Percentiles rank a stretch among this genome's conserved stretches.
Conservation (phyloP, 2,329 filamentous ascomycete species). For the Chrysoporthe cubensis region DNA sequence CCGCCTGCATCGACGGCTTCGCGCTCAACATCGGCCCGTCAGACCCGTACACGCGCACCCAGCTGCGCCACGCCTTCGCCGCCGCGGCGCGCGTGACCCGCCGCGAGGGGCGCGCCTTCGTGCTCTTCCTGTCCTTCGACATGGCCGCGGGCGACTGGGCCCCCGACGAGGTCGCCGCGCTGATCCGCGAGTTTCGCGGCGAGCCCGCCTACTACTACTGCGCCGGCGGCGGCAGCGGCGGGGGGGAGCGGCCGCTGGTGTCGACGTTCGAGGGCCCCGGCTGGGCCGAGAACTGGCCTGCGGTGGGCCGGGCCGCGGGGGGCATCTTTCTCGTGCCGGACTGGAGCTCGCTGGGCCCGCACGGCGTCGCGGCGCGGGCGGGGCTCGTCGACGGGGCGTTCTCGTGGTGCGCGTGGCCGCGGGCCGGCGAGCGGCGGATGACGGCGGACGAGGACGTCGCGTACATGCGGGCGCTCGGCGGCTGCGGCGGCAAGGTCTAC, state of each 20-base stretch:
- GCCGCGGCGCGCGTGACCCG: slow-evolving; percentile 31
- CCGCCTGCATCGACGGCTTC: slow-evolving; percentile 46
- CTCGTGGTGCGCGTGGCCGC: slow-evolving; percentile 55
- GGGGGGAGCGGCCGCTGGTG: slow-evolving; percentile 47
- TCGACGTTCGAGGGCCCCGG: slow-evolving; percentile 55
- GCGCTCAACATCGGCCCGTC: slow-evolving; percentile 45
- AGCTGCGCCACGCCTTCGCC: slow-evolving; percentile 40
- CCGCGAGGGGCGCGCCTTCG: slow-evolving; percentile 36
- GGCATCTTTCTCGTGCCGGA: slow-evolving; percentile 50
- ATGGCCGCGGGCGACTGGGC: slow-evolving; percentile 37
- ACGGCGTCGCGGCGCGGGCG: slow-evolving; percentile 21
- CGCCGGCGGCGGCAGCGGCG: slow-evolving; percentile 38
- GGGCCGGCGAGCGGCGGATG: slow-evolving; percentile 43
- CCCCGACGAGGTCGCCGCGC: slow-evolving; percentile 34
- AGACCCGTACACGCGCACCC: slow-evolving; percentile 39
- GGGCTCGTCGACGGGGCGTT: slow-evolving; percentile 33
- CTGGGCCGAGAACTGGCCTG: slow-evolving; percentile 47
- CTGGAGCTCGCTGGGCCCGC: slow-evolving; percentile 49
- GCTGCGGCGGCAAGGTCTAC: slow-evolving; percentile 45
- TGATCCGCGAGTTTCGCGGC: slow-evolving; percentile 43
- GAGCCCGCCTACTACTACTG: slow-evolving; percentile 46
- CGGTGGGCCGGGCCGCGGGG: slow-evolving; percentile 42
- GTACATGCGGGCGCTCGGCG: slow-evolving; percentile 41
- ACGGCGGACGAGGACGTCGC: slow-evolving; percentile 43
- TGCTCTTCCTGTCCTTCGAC: slow-evolving; percentile 43